These are phyloP conservation scores for Oehlia diaphana DNA, from an alignment of 192 early-diverging fungal species.

Conservation along the genomic window DNA sequence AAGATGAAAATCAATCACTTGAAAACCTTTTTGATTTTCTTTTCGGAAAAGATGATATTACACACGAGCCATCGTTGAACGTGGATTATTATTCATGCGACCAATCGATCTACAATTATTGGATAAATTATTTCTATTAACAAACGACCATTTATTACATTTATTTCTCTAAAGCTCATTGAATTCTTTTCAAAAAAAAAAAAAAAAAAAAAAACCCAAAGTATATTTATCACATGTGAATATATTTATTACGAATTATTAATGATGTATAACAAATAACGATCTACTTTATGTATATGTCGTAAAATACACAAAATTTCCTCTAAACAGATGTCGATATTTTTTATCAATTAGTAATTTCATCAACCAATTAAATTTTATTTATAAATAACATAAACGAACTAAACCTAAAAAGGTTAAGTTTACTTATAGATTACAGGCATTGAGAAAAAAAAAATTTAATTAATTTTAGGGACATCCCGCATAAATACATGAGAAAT, in stretches of 20 bases:
- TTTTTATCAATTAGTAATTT: background rate
- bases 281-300: too few species aligned
- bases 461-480: background rate
- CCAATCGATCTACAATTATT: background rate
- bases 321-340: too few species aligned
- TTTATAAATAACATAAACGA: background rate
- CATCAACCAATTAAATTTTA: background rate
- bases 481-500: too few species aligned
- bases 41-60: background rate
- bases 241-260: too few species aligned
- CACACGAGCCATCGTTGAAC: background rate
- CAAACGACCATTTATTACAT: too few species aligned
- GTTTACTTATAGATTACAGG: background rate
- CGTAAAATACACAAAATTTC: too few species aligned
- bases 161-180: too few species aligned
- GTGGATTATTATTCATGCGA: background rate
- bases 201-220: too few species aligned
- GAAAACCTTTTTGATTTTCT: background rate
- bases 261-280: too few species aligned
- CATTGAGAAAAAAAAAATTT: background rate
- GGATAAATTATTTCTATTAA: too few species aligned
- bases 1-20: background rate
- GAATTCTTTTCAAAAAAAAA: too few species aligned
- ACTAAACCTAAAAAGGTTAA: background rate
- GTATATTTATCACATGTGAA: too few species aligned